phyloP scores from a whole-genome alignment of 495 filamentous ascomycete species.

The Saxispiralis lemnorum region DNA sequence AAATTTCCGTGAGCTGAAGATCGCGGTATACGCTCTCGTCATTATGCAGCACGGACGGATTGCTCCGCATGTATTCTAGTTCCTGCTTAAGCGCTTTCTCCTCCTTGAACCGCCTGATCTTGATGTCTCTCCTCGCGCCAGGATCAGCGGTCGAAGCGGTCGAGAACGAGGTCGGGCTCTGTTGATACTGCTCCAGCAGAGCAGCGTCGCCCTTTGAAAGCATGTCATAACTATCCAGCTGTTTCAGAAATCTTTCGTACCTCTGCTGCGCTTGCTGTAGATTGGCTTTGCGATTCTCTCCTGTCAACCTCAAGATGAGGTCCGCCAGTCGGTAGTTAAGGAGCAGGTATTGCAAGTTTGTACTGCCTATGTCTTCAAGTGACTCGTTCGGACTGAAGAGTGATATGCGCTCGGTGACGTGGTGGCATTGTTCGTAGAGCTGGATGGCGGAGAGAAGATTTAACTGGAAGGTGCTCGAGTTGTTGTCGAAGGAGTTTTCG shows the following conservation, averaged over 20 bases:
- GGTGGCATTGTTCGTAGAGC: constrained; percentile 54
- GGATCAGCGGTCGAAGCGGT: constrained; percentile 53
- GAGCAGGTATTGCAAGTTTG: constrained; percentile 59
- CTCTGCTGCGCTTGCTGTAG: constrained; percentile 42
- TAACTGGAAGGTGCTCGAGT: constrained; percentile 44
- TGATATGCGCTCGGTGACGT: constrained; percentile 48
- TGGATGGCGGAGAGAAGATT: constrained; percentile 47
- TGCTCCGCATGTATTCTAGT: constrained; percentile 52
- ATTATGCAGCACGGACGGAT: constrained; percentile 39
- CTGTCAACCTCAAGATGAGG: constrained; percentile 39
- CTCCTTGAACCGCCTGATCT: constrained; percentile 67
- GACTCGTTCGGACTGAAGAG: constrained; percentile 84
- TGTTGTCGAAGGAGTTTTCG: constrained; percentile 32
- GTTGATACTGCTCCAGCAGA: constrained; percentile 52
- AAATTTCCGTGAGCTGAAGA: constrained; percentile 57
- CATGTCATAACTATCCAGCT: constrained; percentile 61
- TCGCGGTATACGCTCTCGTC: constrained; percentile 67
- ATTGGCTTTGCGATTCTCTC: constrained; percentile 40
- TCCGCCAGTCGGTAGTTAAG: constrained; percentile 53
- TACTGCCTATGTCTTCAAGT: constrained; percentile 71
- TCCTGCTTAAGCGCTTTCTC: constrained; percentile 77
- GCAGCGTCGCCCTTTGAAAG: constrained; percentile 48
- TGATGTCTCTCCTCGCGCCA: constrained; percentile 53
- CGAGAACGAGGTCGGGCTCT: constrained; percentile 48
- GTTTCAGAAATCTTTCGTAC: constrained; percentile 61